phyloP scores from a whole-genome alignment of 2,329 filamentous ascomycete species.

The Alternaria brassicae region DNA sequence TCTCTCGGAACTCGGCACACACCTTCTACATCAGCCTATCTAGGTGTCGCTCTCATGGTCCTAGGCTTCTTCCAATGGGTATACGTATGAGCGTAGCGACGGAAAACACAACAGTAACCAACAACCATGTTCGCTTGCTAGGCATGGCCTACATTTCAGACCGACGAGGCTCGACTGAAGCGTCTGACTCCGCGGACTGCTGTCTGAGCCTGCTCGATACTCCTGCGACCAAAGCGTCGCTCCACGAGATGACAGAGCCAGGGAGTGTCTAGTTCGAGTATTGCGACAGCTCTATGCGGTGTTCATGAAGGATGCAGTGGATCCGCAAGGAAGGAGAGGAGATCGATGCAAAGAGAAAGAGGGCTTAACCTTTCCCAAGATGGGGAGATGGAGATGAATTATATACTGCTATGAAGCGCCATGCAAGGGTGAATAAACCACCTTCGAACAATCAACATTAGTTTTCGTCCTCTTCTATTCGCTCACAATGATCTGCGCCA shows the following conservation, averaged over 20 bases:
- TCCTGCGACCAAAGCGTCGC: neutral
- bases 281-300: neutral
- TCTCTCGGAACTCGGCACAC: conserved; percentile 8
- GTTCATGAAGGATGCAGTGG: neutral
- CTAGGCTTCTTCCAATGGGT: conserved; percentile 23
- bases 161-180: neutral
- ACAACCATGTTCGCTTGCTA: neutral
- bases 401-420: neutral
- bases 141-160: neutral
- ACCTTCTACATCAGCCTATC: conserved; percentile 11
- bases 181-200: neutral
- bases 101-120: neutral
- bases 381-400: neutral
- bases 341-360: neutral
- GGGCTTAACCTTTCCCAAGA: neutral
- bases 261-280: neutral
- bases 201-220: neutral
- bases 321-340: neutral
- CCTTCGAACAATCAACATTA: neutral
- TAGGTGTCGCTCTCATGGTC: conserved; percentile 7
- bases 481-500: neutral
- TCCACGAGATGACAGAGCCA: neutral
- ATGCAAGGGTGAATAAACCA: neutral
- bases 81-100: conserved; percentile 12
- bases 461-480: neutral